Percentiles rank a stretch among this genome's conserved stretches.
Evolutionary conservation across 306 rosid genomes (phyloP).

Genomic region (Datisca glomerata): DNA sequence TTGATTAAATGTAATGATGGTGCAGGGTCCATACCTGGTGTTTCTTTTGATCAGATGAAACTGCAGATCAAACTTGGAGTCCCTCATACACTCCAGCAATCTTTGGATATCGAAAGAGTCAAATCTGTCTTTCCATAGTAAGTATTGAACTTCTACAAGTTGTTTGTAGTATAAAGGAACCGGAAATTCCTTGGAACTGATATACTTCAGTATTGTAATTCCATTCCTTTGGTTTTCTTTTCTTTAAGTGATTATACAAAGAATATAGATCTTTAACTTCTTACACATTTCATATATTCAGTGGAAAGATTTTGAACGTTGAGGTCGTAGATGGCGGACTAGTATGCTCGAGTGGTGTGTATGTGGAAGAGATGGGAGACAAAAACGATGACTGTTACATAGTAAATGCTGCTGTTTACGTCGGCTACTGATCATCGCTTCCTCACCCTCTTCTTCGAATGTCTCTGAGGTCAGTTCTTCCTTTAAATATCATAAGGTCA

Average conservation of each 20-base stretch:
- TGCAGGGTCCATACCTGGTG: slow-evolving; percentile 90
- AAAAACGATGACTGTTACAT: slow-evolving; percentile 90
- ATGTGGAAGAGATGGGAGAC: slow-evolving; percentile 95
- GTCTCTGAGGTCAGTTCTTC: slow-evolving; percentile 7
- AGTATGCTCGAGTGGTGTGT: slow-evolving; percentile 91
- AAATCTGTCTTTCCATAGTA: slow-evolving; percentile 91
- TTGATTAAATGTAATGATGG: neutral
- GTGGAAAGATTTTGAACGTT: slow-evolving; percentile 71
- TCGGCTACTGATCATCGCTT: slow-evolving; percentile 54
- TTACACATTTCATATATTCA: slow-evolving; percentile 18
- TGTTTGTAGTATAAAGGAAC: too few species aligned
- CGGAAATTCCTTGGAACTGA: too few species aligned
- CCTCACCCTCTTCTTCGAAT: slow-evolving; percentile 4
- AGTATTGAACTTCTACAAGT: slow-evolving; percentile 23
- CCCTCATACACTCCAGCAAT: slow-evolving; percentile 66
- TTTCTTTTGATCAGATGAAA: slow-evolving; percentile 75
- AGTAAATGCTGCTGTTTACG: slow-evolving; percentile 93
- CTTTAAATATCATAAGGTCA: too few species aligned
- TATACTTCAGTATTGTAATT: neutral
- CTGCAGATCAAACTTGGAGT: slow-evolving; percentile 86
- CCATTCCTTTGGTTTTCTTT: too few species aligned
- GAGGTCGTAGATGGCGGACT: slow-evolving; percentile 93
- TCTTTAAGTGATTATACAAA: too few species aligned
- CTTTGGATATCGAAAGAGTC: slow-evolving; percentile 69
- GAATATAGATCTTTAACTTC: neutral